Base-by-base conservation (phyloP, 176 grass and related monocot genomes). In the Musa troglodytarum region DNA sequence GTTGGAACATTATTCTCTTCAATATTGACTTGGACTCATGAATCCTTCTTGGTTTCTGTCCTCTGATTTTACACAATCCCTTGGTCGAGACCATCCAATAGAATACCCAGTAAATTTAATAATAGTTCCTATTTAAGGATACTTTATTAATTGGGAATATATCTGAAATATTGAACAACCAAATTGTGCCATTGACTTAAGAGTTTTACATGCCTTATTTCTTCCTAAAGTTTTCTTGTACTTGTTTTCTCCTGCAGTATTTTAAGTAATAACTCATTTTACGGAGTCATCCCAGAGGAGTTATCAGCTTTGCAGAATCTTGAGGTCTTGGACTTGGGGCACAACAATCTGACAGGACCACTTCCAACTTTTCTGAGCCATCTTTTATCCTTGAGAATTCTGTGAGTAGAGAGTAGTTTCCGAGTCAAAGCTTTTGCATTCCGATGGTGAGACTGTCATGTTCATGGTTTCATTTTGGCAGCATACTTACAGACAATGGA, bases 201-300 rank as follows among this genome's bases (percentile, higher is more conserved):
- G 57, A 21, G 57, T 61, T n/a, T 7, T 7, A 1, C 15, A 21
- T 61, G 57, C 57, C 16, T 61, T 52, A 3, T 1, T 51, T 8
- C 51, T 55, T 25, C 22, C 22, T 54, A 55, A 53, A n/a, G 2
- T 26, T 51, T 11, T 9, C 52, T 55, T 26, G 12, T 76, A 21
- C 1, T 77, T 65, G 13, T 77, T 65, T 75, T 17, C 26, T 49
- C n/a, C n/a, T 77, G 74, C 49, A 77, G 59, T 24, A 64, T 50
- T 64, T 53, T 77, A 52, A 9, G 25, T 21, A 77, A 77, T 65
- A 77, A 77, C 49, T 77, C 74, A 23, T 65, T 77, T 65, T 77
- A 9, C 19, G 74, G 59, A 52, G 59, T 65, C 49, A 65, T 77
- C 21, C 74, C 74, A 9, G 9, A 20, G 13, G 61, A 52, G 49